These are phyloP conservation scores for Cyclocybe cylindracea DNA, from an alignment of 768 basidiomycete species.

Conservation along the genomic window DNA sequence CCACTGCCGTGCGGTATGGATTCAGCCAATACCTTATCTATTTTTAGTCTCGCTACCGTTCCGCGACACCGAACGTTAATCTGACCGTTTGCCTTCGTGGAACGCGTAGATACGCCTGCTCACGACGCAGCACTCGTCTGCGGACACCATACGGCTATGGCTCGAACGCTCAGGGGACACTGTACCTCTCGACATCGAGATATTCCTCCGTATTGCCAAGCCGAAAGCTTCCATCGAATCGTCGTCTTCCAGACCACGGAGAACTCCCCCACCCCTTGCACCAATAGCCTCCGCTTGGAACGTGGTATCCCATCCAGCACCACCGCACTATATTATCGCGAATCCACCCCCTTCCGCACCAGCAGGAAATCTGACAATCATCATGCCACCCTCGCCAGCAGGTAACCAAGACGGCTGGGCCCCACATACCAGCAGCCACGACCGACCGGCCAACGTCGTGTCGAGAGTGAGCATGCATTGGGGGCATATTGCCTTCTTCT, in stretches of 20 bases:
- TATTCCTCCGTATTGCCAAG: slow-evolving; percentile 60
- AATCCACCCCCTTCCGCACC: slow-evolving; percentile 29
- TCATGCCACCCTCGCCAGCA: slow-evolving; percentile 46
- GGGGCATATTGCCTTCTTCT: slow-evolving; percentile 81
- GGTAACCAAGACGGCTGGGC: slow-evolving; percentile 40
- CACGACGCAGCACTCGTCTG: slow-evolving; percentile 67
- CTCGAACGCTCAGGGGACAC: slow-evolving; percentile 73
- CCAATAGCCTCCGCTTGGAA: slow-evolving; percentile 35
- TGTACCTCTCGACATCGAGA: slow-evolving; percentile 79
- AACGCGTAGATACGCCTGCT: slow-evolving; percentile 64
- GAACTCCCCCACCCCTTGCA: slow-evolving; percentile 28
- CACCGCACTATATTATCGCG: slow-evolving; percentile 40
- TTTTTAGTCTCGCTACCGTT: slow-evolving; percentile 8
- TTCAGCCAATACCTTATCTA: slow-evolving; percentile 3
- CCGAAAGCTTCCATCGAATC: slow-evolving; percentile 22
- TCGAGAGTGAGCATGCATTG: slow-evolving; percentile 62
- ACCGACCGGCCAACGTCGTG: slow-evolving; percentile 25
- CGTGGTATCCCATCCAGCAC: slow-evolving; percentile 26
- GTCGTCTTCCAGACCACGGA: slow-evolving; percentile 24
- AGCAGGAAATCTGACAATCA: slow-evolving; percentile 28
- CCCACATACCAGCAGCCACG: slow-evolving; percentile 14
- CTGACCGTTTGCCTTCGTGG: slow-evolving; percentile 2
- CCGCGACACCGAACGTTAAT: slow-evolving; percentile 12
- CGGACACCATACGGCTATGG: slow-evolving; percentile 83
- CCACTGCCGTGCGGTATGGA: not conserved